These are phyloP conservation scores for Echria macrotheca DNA, from an alignment of 495 filamentous ascomycete species.

Conservation along the genomic window DNA sequence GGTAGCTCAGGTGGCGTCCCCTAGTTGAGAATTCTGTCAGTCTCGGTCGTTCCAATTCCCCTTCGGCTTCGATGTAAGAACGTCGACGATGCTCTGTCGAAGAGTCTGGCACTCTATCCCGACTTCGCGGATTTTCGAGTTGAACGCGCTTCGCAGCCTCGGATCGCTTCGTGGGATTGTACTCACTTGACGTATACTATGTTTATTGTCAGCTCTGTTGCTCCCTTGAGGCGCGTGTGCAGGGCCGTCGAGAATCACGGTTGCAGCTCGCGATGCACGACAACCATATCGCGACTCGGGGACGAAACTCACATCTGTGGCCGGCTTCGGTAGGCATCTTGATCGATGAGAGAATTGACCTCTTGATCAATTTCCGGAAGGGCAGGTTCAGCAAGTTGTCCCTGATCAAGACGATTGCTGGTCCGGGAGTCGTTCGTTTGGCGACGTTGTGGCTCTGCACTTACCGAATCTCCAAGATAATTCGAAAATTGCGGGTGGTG, in stretches of 20 bases:
- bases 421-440: slow-evolving; percentile 31
- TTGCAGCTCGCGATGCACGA: slow-evolving; percentile 6
- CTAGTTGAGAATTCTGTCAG: slow-evolving; percentile 45
- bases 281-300: not conserved
- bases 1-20: slow-evolving; percentile 90
- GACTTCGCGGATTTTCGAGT: too few relatives aligned
- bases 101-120: too few relatives aligned
- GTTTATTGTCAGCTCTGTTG: too few relatives aligned
- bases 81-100: too few relatives aligned
- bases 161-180: slow-evolving; percentile 17
- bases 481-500: slow-evolving; percentile 32
- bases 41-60: too few relatives aligned
- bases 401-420: slow-evolving; percentile 27
- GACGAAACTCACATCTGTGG: slow-evolving; percentile 68
- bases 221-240: too few relatives aligned
- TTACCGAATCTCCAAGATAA: slow-evolving; percentile 25
- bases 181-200: slow-evolving; percentile 94
- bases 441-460: slow-evolving; percentile 34
- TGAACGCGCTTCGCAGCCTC: too few relatives aligned
- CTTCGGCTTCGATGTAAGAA: too few relatives aligned
- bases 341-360: slow-evolving; percentile 37
- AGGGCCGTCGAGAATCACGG: not conserved
- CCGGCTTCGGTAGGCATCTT: slow-evolving; percentile 80
- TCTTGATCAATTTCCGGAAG: slow-evolving; percentile 31
- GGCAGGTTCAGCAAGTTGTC: slow-evolving; percentile 32